phyloP scores from a whole-genome alignment of 495 filamentous ascomycete genomes.

The Talaromyces adpressus region DNA sequence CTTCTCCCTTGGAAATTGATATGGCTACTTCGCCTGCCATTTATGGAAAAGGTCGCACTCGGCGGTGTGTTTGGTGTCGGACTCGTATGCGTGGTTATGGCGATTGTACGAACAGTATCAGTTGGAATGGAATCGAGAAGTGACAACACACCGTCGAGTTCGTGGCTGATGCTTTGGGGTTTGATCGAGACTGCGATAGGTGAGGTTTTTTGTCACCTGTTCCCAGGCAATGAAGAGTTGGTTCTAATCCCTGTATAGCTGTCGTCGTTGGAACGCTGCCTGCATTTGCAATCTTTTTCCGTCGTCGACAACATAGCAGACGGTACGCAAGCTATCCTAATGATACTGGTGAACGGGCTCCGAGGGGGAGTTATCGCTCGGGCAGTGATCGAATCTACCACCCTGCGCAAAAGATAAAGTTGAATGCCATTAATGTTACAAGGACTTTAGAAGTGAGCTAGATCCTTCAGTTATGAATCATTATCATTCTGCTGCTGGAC shows the following conservation, averaged over 20 bases:
- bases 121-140: constrained; percentile 12
- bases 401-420: not conserved
- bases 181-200: constrained; percentile 21
- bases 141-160: constrained; percentile 13
- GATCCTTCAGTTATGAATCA: not conserved
- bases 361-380: not conserved
- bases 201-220: not conserved
- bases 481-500: not conserved
- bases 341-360: not conserved
- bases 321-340: not conserved
- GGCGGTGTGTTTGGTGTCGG: constrained; percentile 41
- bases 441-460: constrained; percentile 5
- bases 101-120: constrained; percentile 39
- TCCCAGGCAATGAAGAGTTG: not conserved
- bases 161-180: constrained; percentile 22
- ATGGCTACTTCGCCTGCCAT: constrained; percentile 37
- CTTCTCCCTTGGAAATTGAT: constrained; percentile 42
- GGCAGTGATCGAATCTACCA: not conserved
- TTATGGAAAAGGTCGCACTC: constrained; percentile 38
- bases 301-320: not conserved
- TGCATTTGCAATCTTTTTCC: constrained; percentile 6
- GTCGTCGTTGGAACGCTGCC: constrained; percentile 7
- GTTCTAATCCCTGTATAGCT: not conserved
- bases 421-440: constrained; percentile 4
- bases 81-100: constrained; percentile 44